Base-by-base conservation (phyloP, 768 basidiomycete genomes). In the Rhodotorula diobovata region DNA sequence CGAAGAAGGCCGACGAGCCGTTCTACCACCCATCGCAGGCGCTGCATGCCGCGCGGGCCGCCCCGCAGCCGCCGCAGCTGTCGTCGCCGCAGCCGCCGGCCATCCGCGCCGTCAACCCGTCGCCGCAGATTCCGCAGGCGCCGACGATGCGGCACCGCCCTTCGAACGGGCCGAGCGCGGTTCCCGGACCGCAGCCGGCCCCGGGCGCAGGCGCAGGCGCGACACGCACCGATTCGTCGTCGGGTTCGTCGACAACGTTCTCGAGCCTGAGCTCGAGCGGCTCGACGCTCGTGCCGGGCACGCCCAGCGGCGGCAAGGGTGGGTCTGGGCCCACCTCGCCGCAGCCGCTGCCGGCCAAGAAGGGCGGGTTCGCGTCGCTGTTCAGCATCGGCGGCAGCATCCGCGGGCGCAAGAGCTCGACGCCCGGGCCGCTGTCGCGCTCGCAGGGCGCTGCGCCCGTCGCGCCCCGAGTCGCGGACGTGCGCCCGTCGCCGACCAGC, bases 11-110 rank as follows among this genome's bases (percentile, higher is more conserved):
- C n/a, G 32, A 45, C 43, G 63, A 56, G 54, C 43, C 54, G 30
- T 65, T 65, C 45, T 65, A 46, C 63, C 63, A 65, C 55, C 63
- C 63, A 10, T 65, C 63, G 30, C 63, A 65, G 35, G 41, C 30
- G 53, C 37, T 54, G 4, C 28, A 39, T 41, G 8, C 51, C 7
- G 35, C 51, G 28, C 28, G 15, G 11, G 20, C 62, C 2, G 23
- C 63, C 28, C 34, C 30, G 2, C 32, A 30, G 9, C 37, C 41
- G 12, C 25, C 48, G n/a, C n/a, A n/a, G n/a, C n/a, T n/a, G 23
- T 25, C 48, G 1, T 32, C 62, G 51, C n/a, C 62, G 35, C 59
- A 46, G 37, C 63, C 23, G 63, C 39, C 37, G 14, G 10, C 43
- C 23, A 65, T 65, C 55, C 63, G 55, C 41, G 63, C 63, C 5